Evolutionary conservation across 257 asterid genomes (phyloP).

Genomic region (Jaltomata sinuosa): DNA sequence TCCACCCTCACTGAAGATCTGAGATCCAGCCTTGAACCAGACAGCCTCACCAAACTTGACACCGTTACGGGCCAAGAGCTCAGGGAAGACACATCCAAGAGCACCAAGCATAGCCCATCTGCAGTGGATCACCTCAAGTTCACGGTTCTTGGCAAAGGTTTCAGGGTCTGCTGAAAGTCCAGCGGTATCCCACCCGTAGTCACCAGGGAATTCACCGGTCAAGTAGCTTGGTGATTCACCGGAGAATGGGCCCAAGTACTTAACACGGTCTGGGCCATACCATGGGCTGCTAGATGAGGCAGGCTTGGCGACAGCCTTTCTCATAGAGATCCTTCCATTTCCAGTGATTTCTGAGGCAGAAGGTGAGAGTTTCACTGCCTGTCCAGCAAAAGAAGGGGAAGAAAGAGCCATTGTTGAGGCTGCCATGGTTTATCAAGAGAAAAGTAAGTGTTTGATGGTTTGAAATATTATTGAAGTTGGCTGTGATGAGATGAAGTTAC

Average conservation of each 20-base stretch:
- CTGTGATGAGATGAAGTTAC: not conserved
- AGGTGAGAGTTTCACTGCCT: slow-evolving; percentile 4
- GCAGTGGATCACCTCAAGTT: slow-evolving; percentile 60
- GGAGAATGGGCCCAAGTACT: slow-evolving; percentile 64
- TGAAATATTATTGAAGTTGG: not conserved
- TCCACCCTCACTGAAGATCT: slow-evolving; percentile 62
- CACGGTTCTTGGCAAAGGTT: slow-evolving; percentile 70
- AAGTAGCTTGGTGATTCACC: slow-evolving; percentile 65
- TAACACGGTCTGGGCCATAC: slow-evolving; percentile 65
- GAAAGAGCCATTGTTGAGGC: slow-evolving; percentile 18
- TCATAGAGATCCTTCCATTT: slow-evolving; percentile 11
- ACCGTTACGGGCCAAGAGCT: slow-evolving; percentile 60
- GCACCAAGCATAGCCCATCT: slow-evolving; percentile 87
- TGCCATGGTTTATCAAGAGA: not conserved
- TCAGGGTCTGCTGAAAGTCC: slow-evolving; percentile 67
- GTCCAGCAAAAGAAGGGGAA: slow-evolving; percentile 14
- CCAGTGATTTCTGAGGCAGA: slow-evolving; percentile 1
- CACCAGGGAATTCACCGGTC: slow-evolving; percentile 65
- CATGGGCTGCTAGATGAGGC: slow-evolving; percentile 46
- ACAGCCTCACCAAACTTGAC: slow-evolving; percentile 73
- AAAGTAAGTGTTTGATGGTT: not conserved
- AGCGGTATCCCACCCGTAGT: slow-evolving; percentile 69
- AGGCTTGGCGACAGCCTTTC: slow-evolving; percentile 3
- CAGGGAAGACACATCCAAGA: slow-evolving; percentile 76
- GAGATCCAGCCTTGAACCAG: slow-evolving; percentile 72